Conservation (phyloP, 192 early-diverging fungal species). For the Linnemannia elongata region DNA sequence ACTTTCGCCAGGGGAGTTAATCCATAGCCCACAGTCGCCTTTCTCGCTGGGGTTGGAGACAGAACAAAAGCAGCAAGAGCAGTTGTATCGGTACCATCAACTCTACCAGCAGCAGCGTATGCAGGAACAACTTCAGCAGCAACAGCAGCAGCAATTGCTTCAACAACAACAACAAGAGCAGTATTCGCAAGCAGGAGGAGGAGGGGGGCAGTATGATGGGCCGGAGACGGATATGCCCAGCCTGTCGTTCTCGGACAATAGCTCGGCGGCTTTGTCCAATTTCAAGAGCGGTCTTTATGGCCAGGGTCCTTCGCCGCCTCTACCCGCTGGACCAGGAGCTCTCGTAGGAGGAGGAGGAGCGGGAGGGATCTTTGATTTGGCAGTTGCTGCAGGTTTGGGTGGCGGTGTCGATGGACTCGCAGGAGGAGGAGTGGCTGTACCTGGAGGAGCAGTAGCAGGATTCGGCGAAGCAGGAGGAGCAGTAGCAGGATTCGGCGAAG, state of each 20-base stretch:
- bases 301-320: background rate
- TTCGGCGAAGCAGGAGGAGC: background rate
- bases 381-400: background rate
- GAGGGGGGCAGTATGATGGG: background rate
- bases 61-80: background rate
- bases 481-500: background rate
- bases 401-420: background rate
- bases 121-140: background rate
- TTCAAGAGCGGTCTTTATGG: background rate
- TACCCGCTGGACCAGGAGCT: constrained; percentile 2
- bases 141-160: background rate
- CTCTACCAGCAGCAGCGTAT: constrained; percentile 6
- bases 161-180: constrained; percentile 16
- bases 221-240: constrained; percentile 16
- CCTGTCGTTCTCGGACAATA: constrained; percentile 13
- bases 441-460: background rate
- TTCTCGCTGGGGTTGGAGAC: background rate
- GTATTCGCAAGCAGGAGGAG: background rate
- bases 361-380: background rate
- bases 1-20: background rate
- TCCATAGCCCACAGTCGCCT: background rate
- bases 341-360: background rate
- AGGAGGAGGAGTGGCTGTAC: background rate
- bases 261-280: constrained; percentile 5
- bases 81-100: background rate